A percentile compares a stretch with the other conserved stretches of the same genome.
These are phyloP conservation scores for Arabidopsis suecica DNA, from an alignment of 345 rosid genomes.

Conservation along the genomic window DNA sequence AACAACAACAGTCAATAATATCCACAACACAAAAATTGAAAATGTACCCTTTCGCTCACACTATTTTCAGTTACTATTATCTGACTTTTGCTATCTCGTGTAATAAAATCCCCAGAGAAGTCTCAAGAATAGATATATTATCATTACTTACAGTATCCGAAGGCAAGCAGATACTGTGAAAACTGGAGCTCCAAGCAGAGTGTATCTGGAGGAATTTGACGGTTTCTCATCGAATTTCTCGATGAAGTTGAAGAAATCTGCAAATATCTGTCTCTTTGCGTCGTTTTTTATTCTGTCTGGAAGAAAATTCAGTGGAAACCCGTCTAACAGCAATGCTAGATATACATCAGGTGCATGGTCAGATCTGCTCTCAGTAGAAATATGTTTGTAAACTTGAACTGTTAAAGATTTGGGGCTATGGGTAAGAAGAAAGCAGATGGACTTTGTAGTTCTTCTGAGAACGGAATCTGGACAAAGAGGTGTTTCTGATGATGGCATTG, in stretches of 20 bases:
- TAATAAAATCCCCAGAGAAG: neutral
- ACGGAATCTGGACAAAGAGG: slow-evolving; percentile 60
- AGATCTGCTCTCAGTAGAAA: slow-evolving; percentile 50
- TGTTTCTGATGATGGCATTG: slow-evolving; percentile 57
- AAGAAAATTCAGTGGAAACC: slow-evolving; percentile 70
- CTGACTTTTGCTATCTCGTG: neutral
- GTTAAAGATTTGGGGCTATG: slow-evolving; percentile 58
- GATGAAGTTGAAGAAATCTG: slow-evolving; percentile 63
- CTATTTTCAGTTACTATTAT: neutral
- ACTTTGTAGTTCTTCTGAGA: slow-evolving; percentile 73
- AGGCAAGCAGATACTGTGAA: slow-evolving; percentile 71
- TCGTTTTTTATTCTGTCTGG: slow-evolving; percentile 54
- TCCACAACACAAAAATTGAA: neutral
- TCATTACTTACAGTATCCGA: slow-evolving; percentile 68
- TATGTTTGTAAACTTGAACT: slow-evolving; percentile 57
- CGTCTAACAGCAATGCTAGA: slow-evolving; percentile 73
- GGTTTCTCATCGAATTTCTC: slow-evolving; percentile 51
- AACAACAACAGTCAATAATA: slow-evolving; percentile 12
- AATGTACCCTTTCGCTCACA: neutral
- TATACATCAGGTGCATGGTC: slow-evolving; percentile 56
- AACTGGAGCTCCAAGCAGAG: slow-evolving; percentile 59
- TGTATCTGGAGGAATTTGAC: slow-evolving; percentile 45
- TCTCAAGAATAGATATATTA: slow-evolving; percentile 2
- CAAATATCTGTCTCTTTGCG: slow-evolving; percentile 60
- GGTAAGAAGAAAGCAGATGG: slow-evolving; percentile 63